Percentiles rank a stretch among this genome's conserved stretches.
phyloP scores from a whole-genome alignment of 805 yeast genomes.

The Starmerella scarabaei region DNA sequence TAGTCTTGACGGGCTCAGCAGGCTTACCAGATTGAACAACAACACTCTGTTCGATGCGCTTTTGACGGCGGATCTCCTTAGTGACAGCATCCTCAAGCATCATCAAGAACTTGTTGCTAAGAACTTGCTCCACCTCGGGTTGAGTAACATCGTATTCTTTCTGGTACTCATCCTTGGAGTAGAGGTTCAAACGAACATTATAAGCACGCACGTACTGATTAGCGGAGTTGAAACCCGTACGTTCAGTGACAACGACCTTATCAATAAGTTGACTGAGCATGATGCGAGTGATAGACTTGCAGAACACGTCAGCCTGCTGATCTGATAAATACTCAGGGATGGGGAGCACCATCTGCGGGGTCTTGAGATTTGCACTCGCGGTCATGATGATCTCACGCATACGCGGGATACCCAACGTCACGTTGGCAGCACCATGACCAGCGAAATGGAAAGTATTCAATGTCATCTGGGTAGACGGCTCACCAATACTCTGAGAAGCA shows the following conservation, averaged over 20 bases:
- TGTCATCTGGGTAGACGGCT: constrained; percentile 99
- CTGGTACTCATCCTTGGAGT: constrained; percentile 60
- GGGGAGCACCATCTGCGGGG: constrained; percentile 98
- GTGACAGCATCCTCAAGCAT: constrained; percentile 59
- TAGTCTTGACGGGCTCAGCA: constrained; percentile 35
- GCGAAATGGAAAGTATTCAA: constrained; percentile 95
- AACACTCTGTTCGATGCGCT: constrained; percentile 32
- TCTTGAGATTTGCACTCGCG: constrained; percentile 85
- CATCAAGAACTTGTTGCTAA: constrained; percentile 51
- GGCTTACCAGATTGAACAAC: constrained; percentile 31
- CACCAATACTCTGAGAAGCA: constrained; percentile 97
- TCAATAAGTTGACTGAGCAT: constrained; percentile 80
- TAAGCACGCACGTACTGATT: constrained; percentile 51
- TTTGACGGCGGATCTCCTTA: constrained; percentile 74
- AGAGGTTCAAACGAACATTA: constrained; percentile 61
- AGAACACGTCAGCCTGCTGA: constrained; percentile 80
- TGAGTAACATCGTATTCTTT: constrained; percentile 79
- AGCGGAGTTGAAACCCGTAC: constrained; percentile 49
- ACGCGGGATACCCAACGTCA: constrained; percentile 98
- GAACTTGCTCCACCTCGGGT: constrained; percentile 58
- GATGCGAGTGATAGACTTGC: constrained; percentile 78
- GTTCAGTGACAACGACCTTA: constrained; percentile 72
- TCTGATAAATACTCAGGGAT: constrained; percentile 66
- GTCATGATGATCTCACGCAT: constrained; percentile 99
- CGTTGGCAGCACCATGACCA: constrained; percentile 99